Conservation (phyloP, 805 yeast genomes). For the Saccharomycopsis sp. region DNA sequence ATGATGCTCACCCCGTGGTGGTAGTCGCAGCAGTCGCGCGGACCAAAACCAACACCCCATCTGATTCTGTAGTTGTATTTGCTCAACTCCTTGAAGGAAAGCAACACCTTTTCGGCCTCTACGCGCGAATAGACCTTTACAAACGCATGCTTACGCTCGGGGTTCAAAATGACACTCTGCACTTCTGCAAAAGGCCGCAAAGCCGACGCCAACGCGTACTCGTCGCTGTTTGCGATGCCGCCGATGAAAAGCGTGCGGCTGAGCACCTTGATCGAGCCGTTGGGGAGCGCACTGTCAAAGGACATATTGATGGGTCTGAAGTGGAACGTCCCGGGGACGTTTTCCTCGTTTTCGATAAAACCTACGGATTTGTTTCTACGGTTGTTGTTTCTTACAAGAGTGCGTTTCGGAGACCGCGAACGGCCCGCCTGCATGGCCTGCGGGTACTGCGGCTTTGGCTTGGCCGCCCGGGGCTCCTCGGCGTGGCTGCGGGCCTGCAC, state of each 20-base stretch:
- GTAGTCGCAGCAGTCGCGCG: conserved; percentile 95
- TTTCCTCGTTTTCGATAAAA: neutral
- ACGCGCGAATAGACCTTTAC: conserved; percentile 85
- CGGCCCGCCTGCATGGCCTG: neutral
- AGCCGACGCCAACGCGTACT: conserved; percentile 56
- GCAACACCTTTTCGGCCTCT: conserved; percentile 80
- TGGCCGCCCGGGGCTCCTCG: no score
- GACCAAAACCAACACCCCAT: conserved; percentile 99
- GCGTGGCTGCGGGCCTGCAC: no score
- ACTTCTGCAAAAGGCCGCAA: conserved; percentile 83
- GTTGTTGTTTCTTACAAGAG: neutral
- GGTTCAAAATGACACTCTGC: conserved; percentile 79
- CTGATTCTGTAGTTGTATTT: conserved; percentile 69
- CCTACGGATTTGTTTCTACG: neutral
- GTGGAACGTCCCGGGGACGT: conserved; percentile 57
- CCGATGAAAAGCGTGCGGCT: conserved; percentile 91
- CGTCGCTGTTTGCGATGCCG: conserved; percentile 80
- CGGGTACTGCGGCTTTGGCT: no score
- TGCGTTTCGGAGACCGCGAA: neutral
- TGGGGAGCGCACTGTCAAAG: conserved; percentile 62
- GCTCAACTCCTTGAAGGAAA: conserved; percentile 49
- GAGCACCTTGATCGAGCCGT: conserved; percentile 71
- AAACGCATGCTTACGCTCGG: conserved; percentile 89
- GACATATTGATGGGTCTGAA: conserved; percentile 68
- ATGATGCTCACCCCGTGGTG: conserved; percentile 82